Evolutionary conservation across 306 rosid species (phyloP), one percentile per base, ranked within the genome.

Genomic region (Corylus heterophylla): DNA sequence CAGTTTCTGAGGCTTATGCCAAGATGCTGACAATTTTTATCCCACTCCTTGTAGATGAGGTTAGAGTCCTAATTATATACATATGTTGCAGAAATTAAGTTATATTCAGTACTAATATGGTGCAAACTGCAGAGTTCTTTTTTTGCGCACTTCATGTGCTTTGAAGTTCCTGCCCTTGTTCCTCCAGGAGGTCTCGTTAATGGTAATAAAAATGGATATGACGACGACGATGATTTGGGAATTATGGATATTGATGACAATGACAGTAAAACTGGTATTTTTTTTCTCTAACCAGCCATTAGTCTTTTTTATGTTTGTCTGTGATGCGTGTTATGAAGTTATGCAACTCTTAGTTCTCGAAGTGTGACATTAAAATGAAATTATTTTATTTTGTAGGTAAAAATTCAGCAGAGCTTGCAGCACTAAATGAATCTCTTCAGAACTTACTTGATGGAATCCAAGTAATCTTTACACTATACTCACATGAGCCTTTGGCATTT

Each of bases 21-120:
- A 91, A 90, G 85, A 89, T 93, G 91, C 92, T 95, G 69, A 89
- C 97, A 12, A 83, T 93, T 80, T 95, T 95, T 90, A 85, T 95
- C 87, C 99, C 99, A 11, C 99, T 95, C 80, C 89, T 95, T 78
- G 98, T 91, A 74, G 98, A 95, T 86, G 99, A 95, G 99, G 99
- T 95, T 63, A 87, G 80, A 75, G 49, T 78, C 78, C 45, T 69
- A 29, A 52, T 82, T 58, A 54, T 77, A 73, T 51, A 55, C 27
- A 16, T 70, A 50, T 47, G 61, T 61, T 63, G 44, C 37, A 25
- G 49, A 74, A 73, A 67, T 12, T 39, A 20, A 27, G 35, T 69
- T 29, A 39, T 78, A 27, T 72, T 48, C 80, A 48, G 35, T 61
- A 25, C 75, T 69, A 76, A 80, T 58, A 22, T 78, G 83, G 72